Evolutionary conservation across 83 land plant species (phyloP), one percentile per base, ranked within the genome.

Genomic region (Picea mariana): DNA sequence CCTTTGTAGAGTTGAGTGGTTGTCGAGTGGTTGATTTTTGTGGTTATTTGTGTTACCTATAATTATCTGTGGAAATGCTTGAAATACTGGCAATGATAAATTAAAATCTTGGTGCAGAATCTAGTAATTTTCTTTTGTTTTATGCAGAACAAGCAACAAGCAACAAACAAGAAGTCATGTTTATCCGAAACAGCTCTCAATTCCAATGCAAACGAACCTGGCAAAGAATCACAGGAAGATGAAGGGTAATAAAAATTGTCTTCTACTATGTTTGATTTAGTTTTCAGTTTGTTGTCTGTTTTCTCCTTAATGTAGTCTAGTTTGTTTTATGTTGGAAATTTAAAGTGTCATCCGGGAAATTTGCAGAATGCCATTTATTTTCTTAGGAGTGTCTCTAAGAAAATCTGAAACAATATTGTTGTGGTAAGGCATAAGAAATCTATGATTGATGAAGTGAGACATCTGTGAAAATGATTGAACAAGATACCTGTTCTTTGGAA

Each of bases 131-230:
- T 20, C 23, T 3, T 72, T 40, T 40, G 40, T 72, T 34, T 72
- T 72, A 72, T 72, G 21, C 55, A 72, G 76, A 72, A 72, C n/a
- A 72, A 72, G 24, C 52, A 72, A 72, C 23, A 72, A 72, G 34
- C 38, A 8, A 42, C 76, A 42, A 72, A 72, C 23, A 72, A 68
- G 18, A 68, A 42, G 23, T 72, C 3, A 42, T 49, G 44, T 21
- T 42, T 23, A n/a, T 9, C 49, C 44, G 76, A 72, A 72, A 23
- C 76, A n/a, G 55, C 55, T 72, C 44, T 49, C 40, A 42, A 72
- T 72, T 72, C 76, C 76, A 72, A 72, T 72, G 76, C 55, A 72
- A 72, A 40, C 9, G 55, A 20, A 8, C 55, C 55, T 44, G n/a
- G 55, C 49, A 72, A 72, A 72, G 76, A 42, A 72, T 49, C 76